Base-by-base conservation (phyloP, 2,329 filamentous ascomycete species). In the Xylaria sp. region DNA sequence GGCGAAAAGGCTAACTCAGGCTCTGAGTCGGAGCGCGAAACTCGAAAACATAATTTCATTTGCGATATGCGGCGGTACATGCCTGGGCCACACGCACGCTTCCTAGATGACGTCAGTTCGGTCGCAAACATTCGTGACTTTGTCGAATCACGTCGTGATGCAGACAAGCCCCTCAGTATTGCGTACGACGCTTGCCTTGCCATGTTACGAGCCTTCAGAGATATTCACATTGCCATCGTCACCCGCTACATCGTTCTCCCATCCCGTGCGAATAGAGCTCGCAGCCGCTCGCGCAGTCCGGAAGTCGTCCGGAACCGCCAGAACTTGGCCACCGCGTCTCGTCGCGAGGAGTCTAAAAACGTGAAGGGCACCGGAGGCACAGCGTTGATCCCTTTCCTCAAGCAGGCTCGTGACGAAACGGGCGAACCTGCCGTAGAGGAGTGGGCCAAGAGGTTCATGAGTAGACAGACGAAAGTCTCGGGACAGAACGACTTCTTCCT, bases 11-110 rank as follows among this genome's bases (percentile, higher is more conserved):
- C 82, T 20, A 82, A 82, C 55, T 74, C 79, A 18, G 76, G 80
- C 2, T 80, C 82, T 13, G 81, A 83, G 28, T 79, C 80, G 4
- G 84, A 84, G 41, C 83, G 83, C 60, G 85, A 86, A 50, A 73
- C 77, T 7, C 75, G 75, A 23, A 68, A 87, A 46, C 89, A 97
- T 81, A 97, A 96, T 76, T 99, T 99, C 82, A 95, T 99, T 77
- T 89, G 92, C 76, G 96, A 99, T 72, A 99, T 99, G 96, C 91
- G 95, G 66, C 88, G 88, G 53, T 99, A 99, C 81, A 99, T 99
- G 96, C 96, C 96, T 0, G 95, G 94, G 0, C 89, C 92, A 0
- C 96, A 99, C 77, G 91, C 94, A 3, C 90, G 92, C 46, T 99
- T 99, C 81, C 85, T 99, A 3, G 87, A 92, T 71, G 91, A 97